Evolutionary conservation across 1,284 basidiomycete species (phyloP), one percentile per base, ranked within the genome.

Genomic region (Porodaedalea pini): DNA sequence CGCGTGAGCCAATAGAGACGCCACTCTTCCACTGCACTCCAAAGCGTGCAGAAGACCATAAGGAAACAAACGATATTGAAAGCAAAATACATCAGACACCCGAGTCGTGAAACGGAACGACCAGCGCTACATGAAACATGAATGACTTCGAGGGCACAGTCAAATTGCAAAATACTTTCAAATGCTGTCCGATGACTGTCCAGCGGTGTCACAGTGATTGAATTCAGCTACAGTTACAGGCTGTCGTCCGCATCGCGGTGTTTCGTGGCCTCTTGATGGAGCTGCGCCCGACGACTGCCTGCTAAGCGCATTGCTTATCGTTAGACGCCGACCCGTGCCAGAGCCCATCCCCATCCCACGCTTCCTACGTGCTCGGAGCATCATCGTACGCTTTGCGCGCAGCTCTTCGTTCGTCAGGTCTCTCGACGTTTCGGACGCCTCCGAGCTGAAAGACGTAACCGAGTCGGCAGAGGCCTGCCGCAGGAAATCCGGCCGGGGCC

Each of bases 291-390:
- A 41, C n/a, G 51, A 54, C 21, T 43, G 27, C 40, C 40, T 44
- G n/a, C 25, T 36, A 11, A 43, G 51, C 31, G 31, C n/a, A 15
- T 11, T 43, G 21, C 41, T 44, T 17, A 25, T 32, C 4, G 51
- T 32, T 43, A 34, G 29, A 17, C 41, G 25, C 25, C 40, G 15
- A n/a, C 25, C 29, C 29, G 41, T 50, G 36, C 32, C 19, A 19
- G 5, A 29, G 17, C 41, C 29, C 6, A 29, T 43, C 17, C 56
- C 32, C 37, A 49, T 48, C 34, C 44, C 57, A 34, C 52, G 51
- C 40, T 55, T 59, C 47, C 57, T 54, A 11, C 57, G 45, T 25
- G 57, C 57, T 19, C 58, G 52, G 13, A 56, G 43, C 54, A 56
- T 48, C 58, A 60, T 40, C 43, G 51, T 36, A 25, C 44, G 48